Evolutionary conservation across 805 yeast genomes (phyloP).

Genomic region (Candida oleophila): DNA sequence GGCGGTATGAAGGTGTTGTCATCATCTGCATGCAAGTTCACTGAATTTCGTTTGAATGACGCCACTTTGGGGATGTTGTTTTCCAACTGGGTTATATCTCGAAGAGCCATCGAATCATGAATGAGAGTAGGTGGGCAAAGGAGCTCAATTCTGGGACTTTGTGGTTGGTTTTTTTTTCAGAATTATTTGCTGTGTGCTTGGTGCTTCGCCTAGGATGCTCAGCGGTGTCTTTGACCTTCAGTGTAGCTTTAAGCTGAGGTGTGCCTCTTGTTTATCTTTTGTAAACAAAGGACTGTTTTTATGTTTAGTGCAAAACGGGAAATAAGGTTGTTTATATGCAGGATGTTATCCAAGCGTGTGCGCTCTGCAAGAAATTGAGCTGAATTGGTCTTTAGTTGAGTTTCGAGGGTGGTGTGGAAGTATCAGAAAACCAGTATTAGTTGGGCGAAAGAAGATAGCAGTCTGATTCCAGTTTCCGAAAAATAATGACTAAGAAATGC

Average conservation of each 20-base stretch:
- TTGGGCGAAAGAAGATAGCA: no score
- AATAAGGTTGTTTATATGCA: background rate
- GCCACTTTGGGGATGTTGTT: conserved; percentile 4
- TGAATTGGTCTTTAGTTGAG: no score
- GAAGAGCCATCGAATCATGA: conserved; percentile 10
- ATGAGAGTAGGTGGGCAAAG: background rate
- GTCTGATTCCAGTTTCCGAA: no score
- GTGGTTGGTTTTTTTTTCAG: no score
- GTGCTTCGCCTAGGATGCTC: no score
- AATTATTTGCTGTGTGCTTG: no score
- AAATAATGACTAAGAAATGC: no score
- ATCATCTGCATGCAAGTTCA: conserved; percentile 27
- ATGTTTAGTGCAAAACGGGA: background rate
- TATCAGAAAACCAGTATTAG: no score
- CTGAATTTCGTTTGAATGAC: conserved; percentile 12
- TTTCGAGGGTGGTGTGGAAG: no score
- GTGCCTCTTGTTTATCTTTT: background rate
- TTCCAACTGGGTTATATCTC: conserved; percentile 11
- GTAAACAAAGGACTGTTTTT: background rate
- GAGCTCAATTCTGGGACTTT: background rate
- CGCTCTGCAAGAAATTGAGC: background rate
- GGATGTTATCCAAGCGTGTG: background rate
- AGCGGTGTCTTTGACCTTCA: no score
- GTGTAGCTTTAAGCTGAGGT: background rate
- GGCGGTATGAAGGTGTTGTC: conserved; percentile 60